Conservation (phyloP, 164 flowering plant species). For the Akebia trifoliata region DNA sequence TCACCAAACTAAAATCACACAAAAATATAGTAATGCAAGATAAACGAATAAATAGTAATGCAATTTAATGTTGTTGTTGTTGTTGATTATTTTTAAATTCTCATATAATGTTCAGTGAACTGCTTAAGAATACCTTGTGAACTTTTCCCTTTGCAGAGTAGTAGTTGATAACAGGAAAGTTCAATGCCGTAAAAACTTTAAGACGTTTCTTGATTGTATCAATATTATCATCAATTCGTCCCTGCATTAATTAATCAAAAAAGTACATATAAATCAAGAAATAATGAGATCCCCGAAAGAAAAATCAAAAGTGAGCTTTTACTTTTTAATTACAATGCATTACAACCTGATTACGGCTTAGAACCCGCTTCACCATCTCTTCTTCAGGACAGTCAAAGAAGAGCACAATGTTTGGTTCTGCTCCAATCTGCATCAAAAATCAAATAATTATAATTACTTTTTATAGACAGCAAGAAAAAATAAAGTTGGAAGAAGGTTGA, state of each 20-base stretch:
- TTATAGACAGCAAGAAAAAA: neutral
- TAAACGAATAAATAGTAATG: neutral
- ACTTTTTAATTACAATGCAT: neutral
- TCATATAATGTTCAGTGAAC: neutral
- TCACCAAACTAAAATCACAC: neutral
- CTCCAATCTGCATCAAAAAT: constrained; percentile 48
- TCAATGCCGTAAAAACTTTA: constrained; percentile 48
- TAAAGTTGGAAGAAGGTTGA: too few relatives aligned
- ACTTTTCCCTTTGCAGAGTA: constrained; percentile 68
- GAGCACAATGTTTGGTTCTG: constrained; percentile 75
- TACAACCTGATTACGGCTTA: constrained; percentile 82
- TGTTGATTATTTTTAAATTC: neutral
- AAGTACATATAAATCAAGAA: neutral
- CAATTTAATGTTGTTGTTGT: neutral
- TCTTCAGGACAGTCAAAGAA: constrained; percentile 92
- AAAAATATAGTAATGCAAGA: neutral
- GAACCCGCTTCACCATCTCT: constrained; percentile 90
- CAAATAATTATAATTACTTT: neutral
- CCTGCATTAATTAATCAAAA: constrained; percentile 37
- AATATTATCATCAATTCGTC: constrained; percentile 86
- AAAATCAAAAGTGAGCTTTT: constrained; percentile 1
- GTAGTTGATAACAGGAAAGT: constrained; percentile 76
- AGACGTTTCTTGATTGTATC: constrained; percentile 84
- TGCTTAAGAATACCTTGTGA: constrained; percentile 44
- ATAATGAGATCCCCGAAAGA: neutral